These are phyloP conservation scores for Fusarium sp. DNA, from an alignment of 2,329 filamentous ascomycete genomes.

Conservation along the genomic window DNA sequence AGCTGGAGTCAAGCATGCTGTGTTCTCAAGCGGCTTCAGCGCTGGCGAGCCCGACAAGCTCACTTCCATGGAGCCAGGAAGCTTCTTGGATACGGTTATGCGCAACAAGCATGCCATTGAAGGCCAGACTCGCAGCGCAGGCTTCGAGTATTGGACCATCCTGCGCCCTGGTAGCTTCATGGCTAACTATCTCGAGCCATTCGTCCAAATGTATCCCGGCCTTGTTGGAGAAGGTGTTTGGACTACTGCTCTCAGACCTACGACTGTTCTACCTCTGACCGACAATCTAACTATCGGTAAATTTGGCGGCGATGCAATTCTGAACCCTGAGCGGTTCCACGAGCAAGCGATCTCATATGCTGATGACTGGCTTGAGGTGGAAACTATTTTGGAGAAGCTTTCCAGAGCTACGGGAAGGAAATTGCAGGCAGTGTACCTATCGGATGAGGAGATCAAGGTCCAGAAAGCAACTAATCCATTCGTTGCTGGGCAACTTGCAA, in stretches of 20 bases:
- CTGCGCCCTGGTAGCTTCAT: conserved; percentile 67
- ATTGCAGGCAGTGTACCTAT: conserved; percentile 57
- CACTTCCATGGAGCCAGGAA: conserved; percentile 46
- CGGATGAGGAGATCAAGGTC: conserved; percentile 59
- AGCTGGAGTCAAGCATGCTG: conserved; percentile 56
- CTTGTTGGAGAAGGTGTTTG: conserved; percentile 58
- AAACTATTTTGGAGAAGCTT: conserved; percentile 57
- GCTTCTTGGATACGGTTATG: conserved; percentile 52
- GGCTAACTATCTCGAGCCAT: conserved; percentile 64
- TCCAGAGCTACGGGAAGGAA: conserved; percentile 54
- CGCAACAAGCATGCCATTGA: conserved; percentile 62
- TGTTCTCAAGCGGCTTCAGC: conserved; percentile 56
- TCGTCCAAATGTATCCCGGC: conserved; percentile 58
- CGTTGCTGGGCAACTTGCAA: conserved; percentile 56
- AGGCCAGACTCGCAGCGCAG: conserved; percentile 53
- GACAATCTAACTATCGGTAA: conserved; percentile 64
- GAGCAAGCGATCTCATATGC: conserved; percentile 59
- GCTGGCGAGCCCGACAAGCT: conserved; percentile 51
- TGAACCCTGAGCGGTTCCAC: conserved; percentile 59
- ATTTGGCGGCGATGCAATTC: conserved; percentile 61
- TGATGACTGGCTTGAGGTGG: conserved; percentile 57
- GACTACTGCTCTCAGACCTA: conserved; percentile 54
- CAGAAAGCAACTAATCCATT: conserved; percentile 57
- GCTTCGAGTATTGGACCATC: conserved; percentile 63
- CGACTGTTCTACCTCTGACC: conserved; percentile 60